These are phyloP conservation scores for Bremia lactucae DNA, from an alignment of 352 stramenopile genomes.

Conservation along the genomic window DNA sequence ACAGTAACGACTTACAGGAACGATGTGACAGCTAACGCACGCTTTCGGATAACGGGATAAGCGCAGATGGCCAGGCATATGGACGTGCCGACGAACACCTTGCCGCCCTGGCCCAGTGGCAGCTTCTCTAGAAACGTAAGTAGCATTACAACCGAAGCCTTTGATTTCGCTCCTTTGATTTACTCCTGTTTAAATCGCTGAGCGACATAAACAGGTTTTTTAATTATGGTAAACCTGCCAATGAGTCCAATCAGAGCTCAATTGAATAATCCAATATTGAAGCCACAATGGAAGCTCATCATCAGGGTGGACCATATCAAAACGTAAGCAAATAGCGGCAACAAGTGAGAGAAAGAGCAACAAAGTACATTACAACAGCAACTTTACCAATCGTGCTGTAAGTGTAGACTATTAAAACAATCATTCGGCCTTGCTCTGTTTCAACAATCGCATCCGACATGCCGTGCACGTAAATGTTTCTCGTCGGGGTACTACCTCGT, in stretches of 20 bases:
- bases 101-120: slow-evolving; percentile 52
- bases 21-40: slow-evolving; percentile 16
- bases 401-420: too few relatives aligned
- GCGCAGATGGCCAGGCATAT: slow-evolving; percentile 62
- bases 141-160: slow-evolving; percentile 30
- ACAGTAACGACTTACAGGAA: neutral
- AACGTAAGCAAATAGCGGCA: slow-evolving; percentile 1
- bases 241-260: too few relatives aligned
- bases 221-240: too few relatives aligned
- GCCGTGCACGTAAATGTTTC: too few relatives aligned
- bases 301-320: slow-evolving; percentile 9
- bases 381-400: too few relatives aligned
- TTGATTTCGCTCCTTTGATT: slow-evolving; percentile 6
- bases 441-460: too few relatives aligned
- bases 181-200: neutral
- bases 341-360: too few relatives aligned
- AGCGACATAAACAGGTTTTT: slow-evolving; percentile 1
- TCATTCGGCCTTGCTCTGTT: too few relatives aligned
- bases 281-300: too few relatives aligned
- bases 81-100: slow-evolving; percentile 59
- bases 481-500: too few relatives aligned
- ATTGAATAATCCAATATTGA: too few relatives aligned
- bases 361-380: too few relatives aligned
- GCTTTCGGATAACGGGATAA: slow-evolving; percentile 46
- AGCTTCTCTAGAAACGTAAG: slow-evolving; percentile 54